Conservation (phyloP, 345 rosid genomes). For the Murraya koenigii region DNA sequence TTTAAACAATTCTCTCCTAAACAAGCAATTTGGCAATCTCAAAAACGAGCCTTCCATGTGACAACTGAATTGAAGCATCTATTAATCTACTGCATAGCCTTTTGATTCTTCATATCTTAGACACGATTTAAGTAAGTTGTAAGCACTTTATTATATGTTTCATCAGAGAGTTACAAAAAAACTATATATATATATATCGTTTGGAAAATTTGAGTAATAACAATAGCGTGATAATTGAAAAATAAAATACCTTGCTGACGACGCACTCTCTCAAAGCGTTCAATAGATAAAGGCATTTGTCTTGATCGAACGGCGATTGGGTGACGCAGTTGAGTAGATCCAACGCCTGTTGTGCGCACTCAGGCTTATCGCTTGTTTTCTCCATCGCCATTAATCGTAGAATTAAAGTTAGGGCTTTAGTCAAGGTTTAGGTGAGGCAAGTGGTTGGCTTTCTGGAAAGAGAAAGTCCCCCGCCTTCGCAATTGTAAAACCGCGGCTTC, state of each 20-base stretch:
- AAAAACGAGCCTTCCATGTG: background rate
- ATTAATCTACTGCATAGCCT: background rate
- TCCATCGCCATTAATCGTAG: constrained; percentile 30
- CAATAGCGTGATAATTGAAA: background rate
- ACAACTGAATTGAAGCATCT: background rate
- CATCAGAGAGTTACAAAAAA: background rate
- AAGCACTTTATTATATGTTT: background rate
- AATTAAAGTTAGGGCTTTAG: background rate
- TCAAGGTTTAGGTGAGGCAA: background rate
- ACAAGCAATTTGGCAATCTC: background rate
- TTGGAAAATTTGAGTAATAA: too few species aligned
- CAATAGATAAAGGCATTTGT: constrained; percentile 57
- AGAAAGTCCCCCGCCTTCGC: background rate
- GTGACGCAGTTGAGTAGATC: constrained; percentile 81
- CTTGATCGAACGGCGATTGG: constrained; percentile 59
- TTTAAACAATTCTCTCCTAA: background rate
- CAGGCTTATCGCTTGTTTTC: constrained; percentile 34
- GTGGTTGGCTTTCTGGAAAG: background rate
- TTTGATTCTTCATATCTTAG: background rate
- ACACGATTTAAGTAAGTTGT: too few species aligned
- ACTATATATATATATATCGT: too few species aligned
- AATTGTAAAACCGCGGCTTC: background rate
- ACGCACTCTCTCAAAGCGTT: constrained; percentile 65
- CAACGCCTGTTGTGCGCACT: constrained; percentile 69
- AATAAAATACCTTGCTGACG: constrained; percentile 50